These are phyloP conservation scores for Epithemia pelagica DNA, from an alignment of 108 stramenopile genomes.

Conservation along the genomic window DNA sequence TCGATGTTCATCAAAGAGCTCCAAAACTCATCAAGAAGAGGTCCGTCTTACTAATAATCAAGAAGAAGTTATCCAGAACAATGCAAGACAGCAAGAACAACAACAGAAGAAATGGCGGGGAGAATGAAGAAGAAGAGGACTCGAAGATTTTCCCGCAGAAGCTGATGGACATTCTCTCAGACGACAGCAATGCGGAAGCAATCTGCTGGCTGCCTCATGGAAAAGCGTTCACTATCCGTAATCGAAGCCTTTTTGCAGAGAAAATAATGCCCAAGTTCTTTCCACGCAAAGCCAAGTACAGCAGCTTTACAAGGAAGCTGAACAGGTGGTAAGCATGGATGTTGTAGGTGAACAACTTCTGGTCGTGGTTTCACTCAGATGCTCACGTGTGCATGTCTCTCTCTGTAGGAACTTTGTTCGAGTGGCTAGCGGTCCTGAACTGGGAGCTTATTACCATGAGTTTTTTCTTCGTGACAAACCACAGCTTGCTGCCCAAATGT, in stretches of 20 bases:
- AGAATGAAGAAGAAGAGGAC: slow-evolving; percentile 22
- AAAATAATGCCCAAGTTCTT: slow-evolving; percentile 58
- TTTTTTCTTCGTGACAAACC: slow-evolving; percentile 57
- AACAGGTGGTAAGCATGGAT: slow-evolving; percentile 48
- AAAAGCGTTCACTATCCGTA: slow-evolving; percentile 57
- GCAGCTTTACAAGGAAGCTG: slow-evolving; percentile 66
- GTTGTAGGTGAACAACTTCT: too few species aligned
- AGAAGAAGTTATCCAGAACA: too few species aligned
- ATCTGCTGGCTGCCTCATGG: slow-evolving; percentile 64
- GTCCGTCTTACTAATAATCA: too few species aligned
- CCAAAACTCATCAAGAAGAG: too few species aligned
- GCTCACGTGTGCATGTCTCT: not conserved
- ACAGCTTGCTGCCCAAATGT: slow-evolving; percentile 42
- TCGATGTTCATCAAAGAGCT: too few species aligned
- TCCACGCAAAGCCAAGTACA: slow-evolving; percentile 60
- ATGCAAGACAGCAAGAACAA: not conserved
- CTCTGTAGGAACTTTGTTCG: slow-evolving; percentile 60
- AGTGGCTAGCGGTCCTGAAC: slow-evolving; percentile 55
- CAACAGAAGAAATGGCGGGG: slow-evolving; percentile 10
- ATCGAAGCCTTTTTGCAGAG: slow-evolving; percentile 50
- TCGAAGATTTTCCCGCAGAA: slow-evolving; percentile 40
- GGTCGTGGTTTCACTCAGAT: not conserved
- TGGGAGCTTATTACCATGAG: slow-evolving; percentile 70
- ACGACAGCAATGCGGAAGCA: slow-evolving; percentile 33
- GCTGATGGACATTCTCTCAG: slow-evolving; percentile 53